Conservation (phyloP, 441 rosid genomes). For the Arabidopsis hybrid region DNA sequence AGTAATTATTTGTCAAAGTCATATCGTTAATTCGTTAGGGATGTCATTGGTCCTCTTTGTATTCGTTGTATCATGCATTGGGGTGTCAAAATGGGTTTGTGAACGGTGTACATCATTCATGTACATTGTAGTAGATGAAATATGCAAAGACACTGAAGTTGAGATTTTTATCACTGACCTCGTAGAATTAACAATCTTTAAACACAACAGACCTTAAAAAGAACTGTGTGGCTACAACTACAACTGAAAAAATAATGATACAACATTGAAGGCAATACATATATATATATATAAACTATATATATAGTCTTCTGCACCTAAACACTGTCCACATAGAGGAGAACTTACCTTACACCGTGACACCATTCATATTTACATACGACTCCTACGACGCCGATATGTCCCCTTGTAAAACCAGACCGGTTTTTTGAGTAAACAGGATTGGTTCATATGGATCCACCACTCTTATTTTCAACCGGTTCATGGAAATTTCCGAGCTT, state of each 20-base stretch:
- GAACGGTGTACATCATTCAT: too few relatives aligned
- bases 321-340: slow-evolving; percentile 40
- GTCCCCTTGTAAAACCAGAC: slow-evolving; percentile 23
- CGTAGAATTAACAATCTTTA: slow-evolving; percentile 11
- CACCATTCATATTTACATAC: slow-evolving; percentile 42
- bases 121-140: neutral
- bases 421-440: neutral
- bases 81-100: too few relatives aligned
- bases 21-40: too few relatives aligned
- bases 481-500: slow-evolving; percentile 58
- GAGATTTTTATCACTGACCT: slow-evolving; percentile 36
- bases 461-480: slow-evolving; percentile 33
- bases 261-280: slow-evolving; percentile 45
- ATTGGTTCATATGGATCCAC: slow-evolving; percentile 36
- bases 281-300: slow-evolving; percentile 35
- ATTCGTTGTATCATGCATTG: neutral
- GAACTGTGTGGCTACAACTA: slow-evolving; percentile 44
- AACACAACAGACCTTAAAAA: slow-evolving; percentile 36
- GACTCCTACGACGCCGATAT: slow-evolving; percentile 24
- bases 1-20: neutral
- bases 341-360: slow-evolving; percentile 42
- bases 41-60: neutral
- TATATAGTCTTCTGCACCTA: slow-evolving; percentile 45
- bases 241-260: slow-evolving; percentile 32
- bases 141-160: slow-evolving; percentile 17